Base-by-base conservation (phyloP, 495 filamentous ascomycete genomes). In the Penicilliopsis zonata region DNA sequence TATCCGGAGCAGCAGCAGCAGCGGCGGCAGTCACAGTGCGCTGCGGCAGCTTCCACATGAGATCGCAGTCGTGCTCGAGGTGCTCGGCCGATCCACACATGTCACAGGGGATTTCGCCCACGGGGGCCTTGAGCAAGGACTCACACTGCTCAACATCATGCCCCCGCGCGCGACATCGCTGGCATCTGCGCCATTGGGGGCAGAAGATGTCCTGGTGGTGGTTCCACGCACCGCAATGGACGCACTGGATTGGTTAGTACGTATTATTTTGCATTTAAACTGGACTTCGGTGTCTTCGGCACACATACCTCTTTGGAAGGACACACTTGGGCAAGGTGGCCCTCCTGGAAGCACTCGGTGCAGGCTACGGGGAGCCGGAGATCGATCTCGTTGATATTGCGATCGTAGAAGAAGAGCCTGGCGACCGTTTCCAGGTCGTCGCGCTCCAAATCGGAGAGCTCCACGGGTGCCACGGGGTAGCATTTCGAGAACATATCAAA, bases 281-380 rank as follows among this genome's bases (percentile, higher is more conserved):
- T 18, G 22, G 28, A 25, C n/a, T 19, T 29, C 24, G 25, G 18
- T 24, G 18, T 8, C n/a, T 33, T 13, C 31, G n/a, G 10, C 24
- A 40, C 35, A 36, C 44, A 19, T 48, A 63, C 62, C 57, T 61
- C 59, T 34, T 57, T 64, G 8, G 39, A 42, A 0, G 61, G 57
- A 42, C 67, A 72, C 14, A 59, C 50, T 8, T 52, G 51, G 14
- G 52, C 50, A 36, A 66, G 39, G 36, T 72, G 67, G 5, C 65
- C 67, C 38, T 58, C 43, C 14, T 47, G 38, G 20, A 60, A 48
- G 33, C 67, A 72, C 33, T 65, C 62, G 14, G 48, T 50, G 25
- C 53, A 72, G 28, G 55, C 52, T 39, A 78, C 47, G 64, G 81
- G 82, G 63, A 74, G 31, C 63, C 80, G 52, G 53, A 74, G 55